Evolutionary conservation across 805 yeast genomes (phyloP).

Genomic region (Diddensiella santjacobensis): DNA sequence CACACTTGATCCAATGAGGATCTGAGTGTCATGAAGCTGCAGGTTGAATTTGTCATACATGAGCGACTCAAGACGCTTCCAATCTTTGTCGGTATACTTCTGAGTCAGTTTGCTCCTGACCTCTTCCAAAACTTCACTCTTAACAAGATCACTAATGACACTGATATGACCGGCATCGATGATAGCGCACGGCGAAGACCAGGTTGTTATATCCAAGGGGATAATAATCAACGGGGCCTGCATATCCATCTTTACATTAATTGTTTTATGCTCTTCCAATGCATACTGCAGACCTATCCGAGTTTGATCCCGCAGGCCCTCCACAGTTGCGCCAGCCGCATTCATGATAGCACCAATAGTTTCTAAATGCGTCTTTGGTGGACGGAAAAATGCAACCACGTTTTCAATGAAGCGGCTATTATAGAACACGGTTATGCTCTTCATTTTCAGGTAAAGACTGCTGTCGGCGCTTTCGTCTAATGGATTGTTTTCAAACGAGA

Average conservation of each 20-base stretch:
- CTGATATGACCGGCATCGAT: constrained; percentile 95
- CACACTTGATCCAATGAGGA: constrained; percentile 79
- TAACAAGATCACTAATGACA: constrained; percentile 74
- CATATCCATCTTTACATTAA: constrained; percentile 78
- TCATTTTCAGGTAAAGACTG: constrained; percentile 62
- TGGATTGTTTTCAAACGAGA: constrained; percentile 83
- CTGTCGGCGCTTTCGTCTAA: constrained; percentile 82
- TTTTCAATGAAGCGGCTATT: constrained; percentile 81
- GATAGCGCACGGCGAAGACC: constrained; percentile 84
- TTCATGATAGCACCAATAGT: constrained; percentile 86
- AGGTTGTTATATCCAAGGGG: constrained; percentile 74
- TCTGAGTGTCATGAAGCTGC: constrained; percentile 77
- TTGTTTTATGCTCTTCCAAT: constrained; percentile 88
- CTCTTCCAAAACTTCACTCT: constrained; percentile 60
- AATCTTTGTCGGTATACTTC: constrained; percentile 60
- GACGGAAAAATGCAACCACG: constrained; percentile 70
- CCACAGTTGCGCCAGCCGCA: constrained; percentile 94
- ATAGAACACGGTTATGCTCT: constrained; percentile 86
- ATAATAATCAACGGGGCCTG: constrained; percentile 90
- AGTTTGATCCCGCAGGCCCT: constrained; percentile 84
- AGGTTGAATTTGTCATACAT: constrained; percentile 89
- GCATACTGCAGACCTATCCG: constrained; percentile 91
- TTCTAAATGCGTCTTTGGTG: constrained; percentile 80
- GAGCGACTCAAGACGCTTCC: constrained; percentile 66
- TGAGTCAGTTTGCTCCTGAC: constrained; percentile 57